A percentile compares a stretch with the other conserved stretches of the same genome.
Evolutionary conservation across 306 rosid species (phyloP).

Genomic region (Betula pendula): DNA sequence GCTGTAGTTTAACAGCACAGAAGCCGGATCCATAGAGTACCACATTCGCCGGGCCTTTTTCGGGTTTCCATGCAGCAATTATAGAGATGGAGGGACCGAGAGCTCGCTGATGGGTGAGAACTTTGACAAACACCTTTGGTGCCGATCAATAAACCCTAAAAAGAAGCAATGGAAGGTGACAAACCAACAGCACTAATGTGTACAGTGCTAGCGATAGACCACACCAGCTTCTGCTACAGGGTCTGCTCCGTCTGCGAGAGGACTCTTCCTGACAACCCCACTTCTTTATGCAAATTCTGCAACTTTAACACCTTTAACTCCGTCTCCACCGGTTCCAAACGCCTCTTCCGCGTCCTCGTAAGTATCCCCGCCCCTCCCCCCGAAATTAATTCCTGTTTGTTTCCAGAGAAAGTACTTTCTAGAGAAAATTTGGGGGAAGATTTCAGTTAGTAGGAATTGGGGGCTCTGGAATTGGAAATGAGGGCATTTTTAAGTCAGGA

Average conservation of each 20-base stretch:
- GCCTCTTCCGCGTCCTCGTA: conserved; percentile 69
- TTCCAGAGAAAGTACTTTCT: not conserved
- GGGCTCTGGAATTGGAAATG: not conserved
- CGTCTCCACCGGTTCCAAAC: conserved; percentile 44
- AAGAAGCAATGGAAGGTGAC: conserved; percentile 32
- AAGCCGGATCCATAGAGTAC: too few species aligned
- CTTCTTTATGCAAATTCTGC: conserved; percentile 53
- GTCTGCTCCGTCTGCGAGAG: conserved; percentile 65
- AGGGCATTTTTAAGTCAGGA: not conserved
- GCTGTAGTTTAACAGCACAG: too few species aligned
- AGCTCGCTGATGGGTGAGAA: not conserved
- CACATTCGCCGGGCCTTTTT: not conserved
- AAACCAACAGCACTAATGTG: conserved; percentile 37
- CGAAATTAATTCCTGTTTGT: not conserved
- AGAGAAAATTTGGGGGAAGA: not conserved
- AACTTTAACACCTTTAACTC: conserved; percentile 37
- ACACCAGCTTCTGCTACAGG: conserved; percentile 50
- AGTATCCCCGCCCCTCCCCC: not conserved
- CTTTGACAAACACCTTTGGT: not conserved
- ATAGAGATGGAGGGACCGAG: not conserved
- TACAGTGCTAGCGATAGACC: conserved; percentile 53
- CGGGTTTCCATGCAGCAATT: too few species aligned
- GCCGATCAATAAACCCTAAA: not conserved
- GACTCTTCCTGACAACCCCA: conserved; percentile 40
- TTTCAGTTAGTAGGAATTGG: not conserved